A percentile compares a stretch with the other conserved stretches of the same genome.
Conservation (phyloP, 2,329 filamentous ascomycete genomes). For the Cytospora piceicola region DNA sequence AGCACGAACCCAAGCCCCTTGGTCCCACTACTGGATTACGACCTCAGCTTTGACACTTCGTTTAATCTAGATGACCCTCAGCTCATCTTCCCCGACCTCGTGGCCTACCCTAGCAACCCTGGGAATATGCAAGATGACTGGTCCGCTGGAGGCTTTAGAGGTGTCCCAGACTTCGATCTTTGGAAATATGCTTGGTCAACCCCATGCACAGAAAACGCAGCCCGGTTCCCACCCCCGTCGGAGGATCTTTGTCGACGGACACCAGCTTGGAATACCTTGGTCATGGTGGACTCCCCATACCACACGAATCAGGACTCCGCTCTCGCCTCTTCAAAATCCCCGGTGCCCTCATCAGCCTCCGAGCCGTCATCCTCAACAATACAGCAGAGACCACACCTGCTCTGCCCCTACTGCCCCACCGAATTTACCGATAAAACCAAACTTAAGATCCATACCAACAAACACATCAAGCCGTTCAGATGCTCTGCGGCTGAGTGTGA, state of each 20-base stretch:
- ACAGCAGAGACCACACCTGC: not conserved
- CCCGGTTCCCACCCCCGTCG: not conserved
- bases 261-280: not conserved
- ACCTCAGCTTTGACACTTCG: not conserved
- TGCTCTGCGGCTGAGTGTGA: conserved; percentile 22
- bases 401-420: conserved; percentile 21
- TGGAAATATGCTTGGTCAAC: not conserved
- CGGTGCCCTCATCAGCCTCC: not conserved
- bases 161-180: not conserved
- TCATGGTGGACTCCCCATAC: not conserved
- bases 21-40: conserved; percentile 16
- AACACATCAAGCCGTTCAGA: conserved; percentile 29
- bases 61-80: not conserved
- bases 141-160: not conserved
- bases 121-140: conserved; percentile 1
- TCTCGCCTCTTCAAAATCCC: not conserved
- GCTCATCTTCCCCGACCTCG: conserved; percentile 7
- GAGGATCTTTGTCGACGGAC: not conserved
- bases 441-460: conserved; percentile 27
- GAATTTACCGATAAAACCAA: conserved; percentile 23
- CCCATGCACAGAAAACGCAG: not conserved
- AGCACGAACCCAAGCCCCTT: conserved; percentile 17
- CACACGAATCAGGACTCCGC: not conserved
- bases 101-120: not conserved
- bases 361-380: not conserved